A percentile compares a stretch with the other conserved stretches of the same genome.
These are phyloP conservation scores for Colletotrichum neosansevieriae DNA, from an alignment of 2,329 filamentous ascomycete species.

Conservation along the genomic window DNA sequence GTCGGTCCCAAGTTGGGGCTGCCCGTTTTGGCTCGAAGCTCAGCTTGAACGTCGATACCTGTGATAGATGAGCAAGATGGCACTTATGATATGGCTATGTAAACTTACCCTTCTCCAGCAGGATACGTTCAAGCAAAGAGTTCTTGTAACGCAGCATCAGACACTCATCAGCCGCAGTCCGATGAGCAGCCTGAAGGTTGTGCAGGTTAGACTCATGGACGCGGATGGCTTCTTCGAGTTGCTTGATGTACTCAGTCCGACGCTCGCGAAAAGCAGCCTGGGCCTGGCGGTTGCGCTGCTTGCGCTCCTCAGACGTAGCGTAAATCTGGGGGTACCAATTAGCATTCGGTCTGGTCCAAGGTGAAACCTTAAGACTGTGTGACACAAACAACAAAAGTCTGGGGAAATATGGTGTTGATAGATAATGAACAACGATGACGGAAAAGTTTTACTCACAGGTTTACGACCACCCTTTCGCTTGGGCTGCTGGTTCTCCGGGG, in stretches of 20 bases:
- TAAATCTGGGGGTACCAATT: slow-evolving; percentile 77
- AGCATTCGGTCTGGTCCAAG: slow-evolving; percentile 39
- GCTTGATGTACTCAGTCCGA: slow-evolving; percentile 98
- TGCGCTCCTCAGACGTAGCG: slow-evolving; percentile 97
- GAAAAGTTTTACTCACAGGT: slow-evolving; percentile 78
- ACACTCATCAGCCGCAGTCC: slow-evolving; percentile 94
- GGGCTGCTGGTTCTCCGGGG: slow-evolving; percentile 73
- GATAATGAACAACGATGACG: slow-evolving; percentile 28
- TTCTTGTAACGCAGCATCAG: slow-evolving; percentile 99
- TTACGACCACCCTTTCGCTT: slow-evolving; percentile 98
- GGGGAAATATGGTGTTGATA: slow-evolving; percentile 34
- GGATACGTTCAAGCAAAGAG: slow-evolving; percentile 91
- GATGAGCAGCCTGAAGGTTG: slow-evolving; percentile 92
- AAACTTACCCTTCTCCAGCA: slow-evolving; percentile 88
- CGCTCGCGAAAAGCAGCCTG: slow-evolving; percentile 97
- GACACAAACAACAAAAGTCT: slow-evolving; percentile 28
- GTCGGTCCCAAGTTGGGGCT: slow-evolving; percentile 83
- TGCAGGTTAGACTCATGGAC: slow-evolving; percentile 95
- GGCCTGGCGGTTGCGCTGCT: slow-evolving; percentile 96
- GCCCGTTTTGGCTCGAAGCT: slow-evolving; percentile 91
- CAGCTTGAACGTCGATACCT: slow-evolving; percentile 98
- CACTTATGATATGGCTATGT: background rate
- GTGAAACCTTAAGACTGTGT: slow-evolving; percentile 27
- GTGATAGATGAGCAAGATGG: background rate
- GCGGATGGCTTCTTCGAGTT: slow-evolving; percentile 96